A percentile compares a stretch with the other conserved stretches of the same genome.
Conservation (phyloP, 495 filamentous ascomycete genomes). For the Aspergillus avenaceus region DNA sequence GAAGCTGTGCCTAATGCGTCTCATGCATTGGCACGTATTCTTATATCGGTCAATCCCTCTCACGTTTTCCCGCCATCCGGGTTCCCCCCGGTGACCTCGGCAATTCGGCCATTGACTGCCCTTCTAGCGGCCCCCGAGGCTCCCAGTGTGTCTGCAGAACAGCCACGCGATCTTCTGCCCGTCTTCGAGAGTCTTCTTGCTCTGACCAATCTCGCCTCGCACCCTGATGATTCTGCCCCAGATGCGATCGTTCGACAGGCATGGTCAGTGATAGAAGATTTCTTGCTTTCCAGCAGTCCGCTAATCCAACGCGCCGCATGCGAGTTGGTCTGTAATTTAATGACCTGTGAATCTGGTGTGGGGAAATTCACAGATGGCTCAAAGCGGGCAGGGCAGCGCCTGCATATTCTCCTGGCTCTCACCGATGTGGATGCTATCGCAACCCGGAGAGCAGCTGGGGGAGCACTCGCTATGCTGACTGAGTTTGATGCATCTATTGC, state of each 20-base stretch:
- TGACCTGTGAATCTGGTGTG: conserved; percentile 69
- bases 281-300: conserved; percentile 71
- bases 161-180: conserved; percentile 76
- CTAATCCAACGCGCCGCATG: conserved; percentile 76
- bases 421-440: conserved; percentile 77
- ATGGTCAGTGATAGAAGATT: conserved; percentile 73
- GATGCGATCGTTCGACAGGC: conserved; percentile 66
- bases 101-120: conserved; percentile 71
- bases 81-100: conserved; percentile 65
- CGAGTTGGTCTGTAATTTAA: conserved; percentile 90
- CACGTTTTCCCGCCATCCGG: conserved; percentile 79
- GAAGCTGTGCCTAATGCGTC: conserved; percentile 60
- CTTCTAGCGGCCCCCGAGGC: conserved; percentile 57
- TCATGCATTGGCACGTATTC: conserved; percentile 84
- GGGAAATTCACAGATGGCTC: conserved; percentile 70
- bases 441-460: conserved; percentile 80
- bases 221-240: conserved; percentile 62
- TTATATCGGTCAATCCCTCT: conserved; percentile 82
- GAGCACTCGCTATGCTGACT: conserved; percentile 79
- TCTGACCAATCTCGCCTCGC: conserved; percentile 87
- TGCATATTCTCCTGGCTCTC: conserved; percentile 81
- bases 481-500: conserved; percentile 69
- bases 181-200: conserved; percentile 88
- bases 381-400: conserved; percentile 60
- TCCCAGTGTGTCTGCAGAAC: conserved; percentile 42